Percentiles rank a stretch among this genome's conserved stretches.
These are phyloP conservation scores for Xeromyces bisporus DNA, from an alignment of 495 filamentous ascomycete species.

Conservation along the genomic window DNA sequence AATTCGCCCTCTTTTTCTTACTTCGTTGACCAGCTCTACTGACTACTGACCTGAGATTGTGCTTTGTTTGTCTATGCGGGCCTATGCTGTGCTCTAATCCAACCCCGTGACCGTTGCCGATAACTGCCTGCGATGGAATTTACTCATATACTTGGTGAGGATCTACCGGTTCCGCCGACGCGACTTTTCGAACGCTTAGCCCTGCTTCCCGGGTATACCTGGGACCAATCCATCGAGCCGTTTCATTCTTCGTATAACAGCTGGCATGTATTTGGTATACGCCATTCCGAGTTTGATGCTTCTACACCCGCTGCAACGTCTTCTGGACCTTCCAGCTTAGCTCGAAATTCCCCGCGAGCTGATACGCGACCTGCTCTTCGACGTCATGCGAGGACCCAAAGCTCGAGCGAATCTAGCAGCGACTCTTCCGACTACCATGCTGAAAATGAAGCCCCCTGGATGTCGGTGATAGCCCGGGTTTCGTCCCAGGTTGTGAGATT, in stretches of 20 bases:
- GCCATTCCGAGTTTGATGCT: constrained; percentile 25
- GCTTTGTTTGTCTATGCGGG: background rate
- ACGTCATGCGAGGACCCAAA: constrained; percentile 25
- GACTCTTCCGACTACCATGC: constrained; percentile 23
- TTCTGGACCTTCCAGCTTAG: constrained; percentile 27
- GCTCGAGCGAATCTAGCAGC: constrained; percentile 34
- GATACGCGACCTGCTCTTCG: constrained; percentile 19
- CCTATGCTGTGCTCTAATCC: too few relatives aligned
- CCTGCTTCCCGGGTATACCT: constrained; percentile 56
- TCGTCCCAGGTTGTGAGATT: constrained; percentile 65
- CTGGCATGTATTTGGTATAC: constrained; percentile 45
- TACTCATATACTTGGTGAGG: constrained; percentile 33
- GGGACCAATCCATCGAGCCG: constrained; percentile 52
- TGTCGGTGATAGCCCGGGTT: constrained; percentile 53
- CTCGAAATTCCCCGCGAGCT: constrained; percentile 28
- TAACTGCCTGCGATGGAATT: constrained; percentile 20
- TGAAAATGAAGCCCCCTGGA: constrained; percentile 27
- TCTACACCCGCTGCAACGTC: constrained; percentile 30
- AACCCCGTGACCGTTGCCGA: too few relatives aligned
- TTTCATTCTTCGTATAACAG: constrained; percentile 73
- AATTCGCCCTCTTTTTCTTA: too few relatives aligned
- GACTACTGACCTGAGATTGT: too few relatives aligned
- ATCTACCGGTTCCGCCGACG: constrained; percentile 49
- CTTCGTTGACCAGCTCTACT: too few relatives aligned
- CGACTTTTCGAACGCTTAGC: constrained; percentile 57